Conservation (phyloP, 208 protist species). For the Acanthamoeba sp. region DNA sequence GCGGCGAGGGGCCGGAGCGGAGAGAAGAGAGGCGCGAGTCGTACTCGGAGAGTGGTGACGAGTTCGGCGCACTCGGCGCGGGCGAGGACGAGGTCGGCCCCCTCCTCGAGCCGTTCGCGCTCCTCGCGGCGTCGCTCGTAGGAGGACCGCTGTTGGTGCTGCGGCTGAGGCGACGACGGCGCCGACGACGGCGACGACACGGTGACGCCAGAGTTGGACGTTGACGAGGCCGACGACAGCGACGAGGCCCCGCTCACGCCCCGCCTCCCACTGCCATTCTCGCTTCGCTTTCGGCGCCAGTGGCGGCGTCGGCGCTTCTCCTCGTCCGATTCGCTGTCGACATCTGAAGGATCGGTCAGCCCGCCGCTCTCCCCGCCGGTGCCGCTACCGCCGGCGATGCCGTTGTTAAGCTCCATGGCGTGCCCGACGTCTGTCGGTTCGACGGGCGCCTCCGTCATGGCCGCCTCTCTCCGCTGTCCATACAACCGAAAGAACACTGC, state of each 20-base stretch:
- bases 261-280: not conserved
- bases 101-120: slow-evolving; percentile 9
- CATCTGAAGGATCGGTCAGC: not conserved
- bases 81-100: slow-evolving; percentile 3
- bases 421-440: not conserved
- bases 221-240: not conserved
- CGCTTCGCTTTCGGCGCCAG: not conserved
- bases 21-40: no score
- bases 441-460: not conserved
- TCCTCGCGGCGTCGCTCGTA: slow-evolving; percentile 22
- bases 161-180: not conserved
- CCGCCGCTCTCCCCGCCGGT: not conserved
- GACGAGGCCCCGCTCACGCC: not conserved
- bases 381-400: not conserved
- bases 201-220: not conserved
- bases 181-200: not conserved
- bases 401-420: no score
- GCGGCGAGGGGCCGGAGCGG: no score
- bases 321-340: not conserved
- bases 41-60: not conserved
- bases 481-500: slow-evolving; percentile 63
- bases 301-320: not conserved
- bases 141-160: not conserved
- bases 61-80: not conserved
- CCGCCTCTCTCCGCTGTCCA: not conserved